A percentile compares a stretch with the other conserved stretches of the same genome.
Evolutionary conservation across 768 basidiomycete species (phyloP).

Genomic region (Hydnomerulius pinastri): DNA sequence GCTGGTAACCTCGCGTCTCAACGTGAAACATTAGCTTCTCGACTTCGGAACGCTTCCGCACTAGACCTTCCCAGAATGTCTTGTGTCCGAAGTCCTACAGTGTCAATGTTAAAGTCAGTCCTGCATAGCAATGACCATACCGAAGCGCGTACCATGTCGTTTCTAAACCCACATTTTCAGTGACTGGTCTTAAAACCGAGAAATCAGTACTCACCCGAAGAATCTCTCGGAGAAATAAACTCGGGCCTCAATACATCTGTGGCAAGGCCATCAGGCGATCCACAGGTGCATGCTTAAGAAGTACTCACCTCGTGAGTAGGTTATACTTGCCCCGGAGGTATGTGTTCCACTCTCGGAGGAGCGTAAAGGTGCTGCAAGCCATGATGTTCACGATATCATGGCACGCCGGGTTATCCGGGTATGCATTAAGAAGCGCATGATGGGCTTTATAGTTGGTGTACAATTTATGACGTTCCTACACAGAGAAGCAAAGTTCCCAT

Average conservation of each 20-base stretch:
- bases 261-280: slow-evolving; percentile 2
- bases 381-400: slow-evolving; percentile 24
- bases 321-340: slow-evolving; percentile 34
- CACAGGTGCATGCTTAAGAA: background rate
- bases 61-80: slow-evolving; percentile 36
- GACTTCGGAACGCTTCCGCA: slow-evolving; percentile 32
- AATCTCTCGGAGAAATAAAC: slow-evolving; percentile 41
- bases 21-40: slow-evolving; percentile 32
- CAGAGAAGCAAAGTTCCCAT: background rate
- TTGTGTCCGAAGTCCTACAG: slow-evolving; percentile 43
- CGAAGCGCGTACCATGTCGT: slow-evolving; percentile 23
- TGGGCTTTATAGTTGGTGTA: slow-evolving; percentile 39
- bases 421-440: slow-evolving; percentile 32
- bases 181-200: background rate
- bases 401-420: slow-evolving; percentile 29
- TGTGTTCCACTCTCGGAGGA: slow-evolving; percentile 35
- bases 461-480: slow-evolving; percentile 38
- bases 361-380: slow-evolving; percentile 31
- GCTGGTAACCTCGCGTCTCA: slow-evolving; percentile 36
- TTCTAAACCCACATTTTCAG: slow-evolving; percentile 3
- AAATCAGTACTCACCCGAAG: slow-evolving; percentile 35
- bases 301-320: slow-evolving; percentile 32
- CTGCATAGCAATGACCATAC: background rate
- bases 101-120: too few relatives aligned
- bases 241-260: slow-evolving; percentile 40